Base-by-base conservation (phyloP, 306 rosid genomes). In the Styphnolobium japonicum region DNA sequence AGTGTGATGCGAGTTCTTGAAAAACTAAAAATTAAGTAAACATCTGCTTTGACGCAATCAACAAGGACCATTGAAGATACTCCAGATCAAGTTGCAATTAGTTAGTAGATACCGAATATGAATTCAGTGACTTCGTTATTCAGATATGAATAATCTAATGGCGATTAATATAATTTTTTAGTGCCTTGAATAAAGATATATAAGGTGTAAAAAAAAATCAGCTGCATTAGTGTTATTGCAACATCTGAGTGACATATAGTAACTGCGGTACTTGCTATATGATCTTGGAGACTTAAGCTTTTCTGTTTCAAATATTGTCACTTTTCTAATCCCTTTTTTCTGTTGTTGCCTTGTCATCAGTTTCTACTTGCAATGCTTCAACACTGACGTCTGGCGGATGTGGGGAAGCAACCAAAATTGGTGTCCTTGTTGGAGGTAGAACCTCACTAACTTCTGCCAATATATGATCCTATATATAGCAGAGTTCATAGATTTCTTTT, bases 351-450 rank as follows among this genome's bases (percentile, higher is more conserved):
- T 5, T 74, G 46, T 68, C 68, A 57, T 15, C 85, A 92, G 92
- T 0, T 66, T 72, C 94, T 40, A 51, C 15, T 2, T 92, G 97
- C 90, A 79, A 19, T 16, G 57, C 69, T 53, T 15, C 85, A 74
- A 76, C 49, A 43, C 71, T 76, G 58, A 10, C 86, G 78, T 77
- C 89, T 68, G 83, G 85, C 2, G 70, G 58, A 66, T 95, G 96
- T 53, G 77, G 90, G 39, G 64, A 72, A 78, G 48, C 69, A 76
- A 57, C 55, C 71, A 90, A 75, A 87, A 80, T 88, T 27, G 81
- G 85, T 57, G 34, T 78, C 79, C 84, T 95, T 74, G 65, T 85
- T 68, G 92, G 86, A 87, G 98, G 98, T 92, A 77, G 55, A 83
- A 14, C 16, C 73, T 71, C 74, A 66, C 57, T 73, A 40, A 33